These are phyloP conservation scores for Flaveria brownii DNA, from an alignment of 129 eudicot genomes.

Conservation along the genomic window DNA sequence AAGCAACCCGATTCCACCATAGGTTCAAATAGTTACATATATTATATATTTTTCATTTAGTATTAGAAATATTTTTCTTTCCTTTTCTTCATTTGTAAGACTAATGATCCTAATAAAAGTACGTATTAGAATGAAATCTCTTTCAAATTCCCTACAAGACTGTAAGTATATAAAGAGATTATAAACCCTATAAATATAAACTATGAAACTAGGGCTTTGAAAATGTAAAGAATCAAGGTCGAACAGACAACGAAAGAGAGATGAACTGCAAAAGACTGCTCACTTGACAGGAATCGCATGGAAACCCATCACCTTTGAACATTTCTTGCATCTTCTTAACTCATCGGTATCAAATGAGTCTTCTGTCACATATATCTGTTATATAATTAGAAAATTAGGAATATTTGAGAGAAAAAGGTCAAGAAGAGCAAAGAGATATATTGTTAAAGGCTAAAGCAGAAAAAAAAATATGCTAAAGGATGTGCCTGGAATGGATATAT, in stretches of 20 bases:
- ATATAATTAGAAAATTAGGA: background rate
- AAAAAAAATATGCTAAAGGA: background rate
- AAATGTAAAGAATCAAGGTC: slow-evolving; percentile 40
- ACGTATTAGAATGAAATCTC: too few species aligned
- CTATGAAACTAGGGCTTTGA: background rate
- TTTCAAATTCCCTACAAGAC: too few species aligned
- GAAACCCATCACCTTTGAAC: slow-evolving; percentile 35
- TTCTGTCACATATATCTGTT: background rate
- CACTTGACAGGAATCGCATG: slow-evolving; percentile 42
- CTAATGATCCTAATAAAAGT: too few species aligned
- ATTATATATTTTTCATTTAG: too few species aligned
- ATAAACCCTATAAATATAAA: too few species aligned
- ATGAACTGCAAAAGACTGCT: slow-evolving; percentile 42
- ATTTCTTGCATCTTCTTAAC: background rate
- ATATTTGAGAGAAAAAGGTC: background rate
- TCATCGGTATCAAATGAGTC: background rate
- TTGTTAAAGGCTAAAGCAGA: background rate
- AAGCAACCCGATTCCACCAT: too few species aligned
- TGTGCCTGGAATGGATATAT: slow-evolving; percentile 6
- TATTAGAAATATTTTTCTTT: too few species aligned
- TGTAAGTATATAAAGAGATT: too few species aligned
- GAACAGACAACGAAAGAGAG: slow-evolving; percentile 52
- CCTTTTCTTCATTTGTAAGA: too few species aligned
- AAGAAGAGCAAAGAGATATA: background rate
- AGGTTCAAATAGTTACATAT: background rate